Evolutionary conservation across 257 asterid genomes (phyloP).

Genomic region (Plantago ovata): DNA sequence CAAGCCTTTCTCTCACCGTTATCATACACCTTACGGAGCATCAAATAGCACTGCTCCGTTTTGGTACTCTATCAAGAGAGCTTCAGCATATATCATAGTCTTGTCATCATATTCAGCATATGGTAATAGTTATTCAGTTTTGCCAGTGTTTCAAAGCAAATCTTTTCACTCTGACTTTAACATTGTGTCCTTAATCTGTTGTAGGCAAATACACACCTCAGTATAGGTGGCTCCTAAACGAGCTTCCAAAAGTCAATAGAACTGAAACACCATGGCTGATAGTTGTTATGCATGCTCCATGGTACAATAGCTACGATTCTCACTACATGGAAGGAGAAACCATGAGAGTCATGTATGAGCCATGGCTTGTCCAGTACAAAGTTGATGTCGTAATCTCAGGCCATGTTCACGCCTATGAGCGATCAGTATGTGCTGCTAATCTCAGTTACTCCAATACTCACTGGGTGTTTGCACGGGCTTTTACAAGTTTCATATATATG

Average conservation of each 20-base stretch:
- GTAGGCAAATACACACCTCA: slow-evolving; percentile 89
- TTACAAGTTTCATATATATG: no score
- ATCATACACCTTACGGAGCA: slow-evolving; percentile 52
- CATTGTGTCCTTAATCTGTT: background rate
- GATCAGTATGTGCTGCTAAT: slow-evolving; percentile 47
- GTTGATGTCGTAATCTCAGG: slow-evolving; percentile 91
- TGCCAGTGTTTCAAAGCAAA: no score
- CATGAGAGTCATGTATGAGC: slow-evolving; percentile 84
- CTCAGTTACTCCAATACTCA: slow-evolving; percentile 1
- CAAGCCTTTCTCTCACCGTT: slow-evolving; percentile 78
- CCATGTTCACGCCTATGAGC: slow-evolving; percentile 92
- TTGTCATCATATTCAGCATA: slow-evolving; percentile 88
- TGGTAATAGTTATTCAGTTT: slow-evolving; percentile 38
- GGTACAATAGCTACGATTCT: slow-evolving; percentile 86
- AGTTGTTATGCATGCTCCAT: slow-evolving; percentile 81
- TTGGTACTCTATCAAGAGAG: slow-evolving; percentile 93
- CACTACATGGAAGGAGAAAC: slow-evolving; percentile 97
- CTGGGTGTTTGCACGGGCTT: background rate
- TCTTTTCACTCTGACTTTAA: no score
- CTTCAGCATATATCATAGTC: slow-evolving; percentile 83
- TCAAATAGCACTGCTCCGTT: slow-evolving; percentile 66
- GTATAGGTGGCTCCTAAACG: slow-evolving; percentile 57
- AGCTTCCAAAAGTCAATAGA: slow-evolving; percentile 74
- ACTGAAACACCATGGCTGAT: slow-evolving; percentile 88
- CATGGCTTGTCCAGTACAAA: slow-evolving; percentile 68